Conservation (phyloP, 768 basidiomycete species). For the Hygrophorus russula region DNA sequence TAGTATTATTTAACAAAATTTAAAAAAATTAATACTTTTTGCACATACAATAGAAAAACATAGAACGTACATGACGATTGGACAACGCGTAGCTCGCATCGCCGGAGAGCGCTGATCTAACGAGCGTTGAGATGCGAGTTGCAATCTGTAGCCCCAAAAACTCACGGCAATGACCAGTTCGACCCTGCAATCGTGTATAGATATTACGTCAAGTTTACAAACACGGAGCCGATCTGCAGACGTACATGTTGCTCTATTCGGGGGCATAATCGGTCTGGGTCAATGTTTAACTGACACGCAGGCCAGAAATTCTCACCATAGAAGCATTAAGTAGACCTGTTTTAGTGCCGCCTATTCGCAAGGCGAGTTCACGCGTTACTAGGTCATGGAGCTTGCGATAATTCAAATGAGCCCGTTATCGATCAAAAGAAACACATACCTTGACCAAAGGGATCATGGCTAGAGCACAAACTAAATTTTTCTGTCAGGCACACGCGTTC, state of each 20-base stretch:
- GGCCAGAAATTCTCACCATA: slow-evolving; percentile 35
- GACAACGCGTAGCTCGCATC: slow-evolving; percentile 73
- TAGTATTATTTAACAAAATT: neutral
- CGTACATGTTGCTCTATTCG: slow-evolving; percentile 56
- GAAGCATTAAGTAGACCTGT: slow-evolving; percentile 76
- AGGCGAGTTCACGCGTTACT: slow-evolving; percentile 59
- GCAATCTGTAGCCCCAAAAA: slow-evolving; percentile 4
- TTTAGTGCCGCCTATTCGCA: slow-evolving; percentile 65
- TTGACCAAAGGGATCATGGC: slow-evolving; percentile 74
- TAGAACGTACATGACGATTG: slow-evolving; percentile 59
- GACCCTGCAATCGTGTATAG: slow-evolving; percentile 24
- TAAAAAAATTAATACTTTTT: neutral
- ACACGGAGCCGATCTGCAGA: slow-evolving; percentile 3
- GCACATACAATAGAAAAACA: neutral
- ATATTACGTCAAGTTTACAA: slow-evolving; percentile 6
- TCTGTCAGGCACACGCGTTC: neutral
- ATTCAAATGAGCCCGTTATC: neutral
- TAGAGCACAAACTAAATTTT: slow-evolving; percentile 43
- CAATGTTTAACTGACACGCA: neutral
- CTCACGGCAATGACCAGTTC: slow-evolving; percentile 66
- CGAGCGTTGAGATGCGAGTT: neutral
- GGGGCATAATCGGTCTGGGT: neutral
- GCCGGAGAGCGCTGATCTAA: slow-evolving; percentile 70
- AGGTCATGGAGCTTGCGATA: slow-evolving; percentile 59
- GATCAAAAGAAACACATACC: slow-evolving; percentile 21